Conservation (phyloP, 768 basidiomycete species). For the Mycena alexandri region DNA sequence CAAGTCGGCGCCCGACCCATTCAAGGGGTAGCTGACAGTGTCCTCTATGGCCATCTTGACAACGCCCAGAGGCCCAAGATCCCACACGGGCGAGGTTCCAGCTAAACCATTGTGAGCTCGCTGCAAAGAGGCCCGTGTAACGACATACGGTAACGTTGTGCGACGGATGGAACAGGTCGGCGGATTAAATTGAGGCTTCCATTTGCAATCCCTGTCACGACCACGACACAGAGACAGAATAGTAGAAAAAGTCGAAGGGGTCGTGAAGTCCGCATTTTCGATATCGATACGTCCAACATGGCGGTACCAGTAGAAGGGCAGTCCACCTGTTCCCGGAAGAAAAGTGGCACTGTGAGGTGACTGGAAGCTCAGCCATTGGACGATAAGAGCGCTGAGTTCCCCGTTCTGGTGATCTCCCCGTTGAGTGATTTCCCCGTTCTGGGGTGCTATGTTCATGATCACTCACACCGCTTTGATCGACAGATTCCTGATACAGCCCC, state of each 20-base stretch:
- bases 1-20: slow-evolving; percentile 25
- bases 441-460: too few species aligned
- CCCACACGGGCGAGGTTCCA: slow-evolving; percentile 9
- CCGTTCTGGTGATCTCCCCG: too few species aligned
- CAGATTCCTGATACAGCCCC: too few species aligned
- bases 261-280: background rate
- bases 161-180: background rate
- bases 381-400: too few species aligned
- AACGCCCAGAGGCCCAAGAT: slow-evolving; percentile 43
- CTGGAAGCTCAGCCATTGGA: too few species aligned
- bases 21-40: too few species aligned
- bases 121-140: background rate
- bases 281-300: too few species aligned
- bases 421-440: too few species aligned
- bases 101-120: background rate
- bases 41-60: slow-evolving; percentile 39
- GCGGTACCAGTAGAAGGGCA: too few species aligned
- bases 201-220: background rate
- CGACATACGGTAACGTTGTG: slow-evolving; percentile 1
- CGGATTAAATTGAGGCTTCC: background rate
- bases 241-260: background rate
- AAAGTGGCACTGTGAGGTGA: too few species aligned
- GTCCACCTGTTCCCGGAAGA: too few species aligned
- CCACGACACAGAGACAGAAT: background rate
- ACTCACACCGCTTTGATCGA: too few species aligned